These are phyloP conservation scores for Bjerkandera adusta DNA, from an alignment of 1,284 basidiomycete species.

Conservation along the genomic window DNA sequence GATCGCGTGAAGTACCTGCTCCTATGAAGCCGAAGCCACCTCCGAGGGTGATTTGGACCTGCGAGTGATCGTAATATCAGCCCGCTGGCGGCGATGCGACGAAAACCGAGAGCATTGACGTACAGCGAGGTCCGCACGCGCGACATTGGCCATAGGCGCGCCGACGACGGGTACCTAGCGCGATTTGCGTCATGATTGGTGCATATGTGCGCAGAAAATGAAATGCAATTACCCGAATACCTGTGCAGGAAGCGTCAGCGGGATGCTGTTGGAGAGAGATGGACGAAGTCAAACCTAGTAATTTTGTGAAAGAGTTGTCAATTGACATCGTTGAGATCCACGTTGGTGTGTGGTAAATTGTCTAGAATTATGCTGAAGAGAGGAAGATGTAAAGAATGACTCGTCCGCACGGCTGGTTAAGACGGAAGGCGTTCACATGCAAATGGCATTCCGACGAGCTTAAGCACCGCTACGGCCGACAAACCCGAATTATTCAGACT, in stretches of 20 bases:
- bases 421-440: too few relatives aligned
- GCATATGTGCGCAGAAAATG: too few relatives aligned
- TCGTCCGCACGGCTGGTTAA: too few relatives aligned
- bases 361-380: too few relatives aligned
- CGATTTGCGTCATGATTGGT: not conserved
- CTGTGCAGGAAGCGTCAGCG: conserved; percentile 4
- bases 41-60: conserved; percentile 50
- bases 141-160: conserved; percentile 68
- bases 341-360: too few relatives aligned
- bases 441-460: too few relatives aligned
- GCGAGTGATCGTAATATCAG: too few relatives aligned
- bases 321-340: too few relatives aligned
- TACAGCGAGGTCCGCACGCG: conserved; percentile 59
- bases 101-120: conserved; percentile 7
- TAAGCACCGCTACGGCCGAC: too few relatives aligned
- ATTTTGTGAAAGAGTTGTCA: too few relatives aligned
- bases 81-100: conserved; percentile 1
- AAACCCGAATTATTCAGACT: too few relatives aligned
- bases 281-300: not conserved
- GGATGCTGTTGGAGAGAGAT: not conserved
- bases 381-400: too few relatives aligned
- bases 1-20: conserved; percentile 44
- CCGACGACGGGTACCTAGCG: conserved; percentile 55
- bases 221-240: conserved; percentile 6
- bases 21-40: conserved; percentile 74